Conservation (phyloP, 2,329 filamentous ascomycete species). For the Cytospora leucostoma region DNA sequence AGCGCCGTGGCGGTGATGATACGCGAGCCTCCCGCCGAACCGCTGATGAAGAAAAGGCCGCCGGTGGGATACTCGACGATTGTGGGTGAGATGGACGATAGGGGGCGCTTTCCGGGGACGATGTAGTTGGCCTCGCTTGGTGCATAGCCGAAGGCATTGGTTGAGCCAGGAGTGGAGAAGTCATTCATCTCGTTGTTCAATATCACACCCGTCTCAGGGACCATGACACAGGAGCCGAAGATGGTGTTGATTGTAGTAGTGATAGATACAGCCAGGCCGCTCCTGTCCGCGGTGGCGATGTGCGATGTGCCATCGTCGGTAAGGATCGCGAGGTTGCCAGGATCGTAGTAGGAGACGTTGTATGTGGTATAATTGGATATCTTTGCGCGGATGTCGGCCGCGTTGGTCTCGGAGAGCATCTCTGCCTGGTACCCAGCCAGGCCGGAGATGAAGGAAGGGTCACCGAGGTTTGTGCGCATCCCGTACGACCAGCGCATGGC, state of each 20-base stretch:
- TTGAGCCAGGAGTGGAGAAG: conserved; percentile 72
- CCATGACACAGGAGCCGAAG: conserved; percentile 74
- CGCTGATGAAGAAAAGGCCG: conserved; percentile 67
- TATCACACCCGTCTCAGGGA: conserved; percentile 80
- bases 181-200: conserved; percentile 68
- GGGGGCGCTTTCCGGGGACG: conserved; percentile 72
- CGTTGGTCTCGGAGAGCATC: conserved; percentile 63
- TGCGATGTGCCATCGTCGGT: conserved; percentile 70
- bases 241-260: conserved; percentile 82
- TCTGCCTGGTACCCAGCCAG: conserved; percentile 63
- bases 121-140: conserved; percentile 76
- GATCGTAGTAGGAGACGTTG: conserved; percentile 47
- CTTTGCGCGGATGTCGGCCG: conserved; percentile 52
- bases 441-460: conserved; percentile 67
- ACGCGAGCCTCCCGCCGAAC: conserved; percentile 77
- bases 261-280: conserved; percentile 71
- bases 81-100: conserved; percentile 75
- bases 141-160: conserved; percentile 76
- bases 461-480: conserved; percentile 70
- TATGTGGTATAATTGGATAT: conserved; percentile 46
- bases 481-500: conserved; percentile 82
- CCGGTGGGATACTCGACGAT: conserved; percentile 49
- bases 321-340: conserved; percentile 47
- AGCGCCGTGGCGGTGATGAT: conserved; percentile 82
- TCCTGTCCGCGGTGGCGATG: conserved; percentile 66